Percentiles rank a stretch among this genome's conserved stretches.
Conservation (phyloP, 1,284 basidiomycete species). For the Chondrostereum purpureum region DNA sequence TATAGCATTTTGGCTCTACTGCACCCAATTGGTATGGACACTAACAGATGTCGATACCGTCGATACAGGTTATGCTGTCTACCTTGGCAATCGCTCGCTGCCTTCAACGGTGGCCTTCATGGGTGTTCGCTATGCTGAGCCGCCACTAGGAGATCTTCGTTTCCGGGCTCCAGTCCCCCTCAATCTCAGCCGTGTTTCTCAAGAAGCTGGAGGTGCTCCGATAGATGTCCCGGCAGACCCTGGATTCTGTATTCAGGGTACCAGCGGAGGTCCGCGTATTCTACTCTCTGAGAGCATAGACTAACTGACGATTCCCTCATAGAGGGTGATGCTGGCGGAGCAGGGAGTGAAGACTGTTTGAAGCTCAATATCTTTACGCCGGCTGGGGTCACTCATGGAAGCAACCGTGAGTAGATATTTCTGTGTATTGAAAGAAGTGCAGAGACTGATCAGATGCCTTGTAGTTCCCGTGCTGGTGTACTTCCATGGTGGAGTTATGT, state of each 20-base stretch:
- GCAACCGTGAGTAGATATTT: conserved; percentile 29
- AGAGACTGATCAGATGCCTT: conserved; percentile 9
- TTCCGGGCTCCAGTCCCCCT: conserved; percentile 43
- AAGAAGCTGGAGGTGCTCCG: conserved; percentile 27
- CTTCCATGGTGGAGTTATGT: conserved; percentile 56
- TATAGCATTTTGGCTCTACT: too few species aligned
- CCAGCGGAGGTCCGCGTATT: conserved; percentile 35
- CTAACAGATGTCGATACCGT: conserved; percentile 34
- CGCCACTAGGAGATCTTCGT: conserved; percentile 44
- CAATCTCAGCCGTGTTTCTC: conserved; percentile 32
- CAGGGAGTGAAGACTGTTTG: conserved; percentile 56
- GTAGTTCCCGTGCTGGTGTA: conserved; percentile 60
- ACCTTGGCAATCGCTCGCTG: conserved; percentile 45
- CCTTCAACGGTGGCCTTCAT: conserved; percentile 52
- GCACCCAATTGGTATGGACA: too few species aligned
- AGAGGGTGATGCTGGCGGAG: conserved; percentile 49
- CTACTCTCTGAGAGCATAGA: background rate
- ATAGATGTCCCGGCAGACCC: conserved; percentile 46
- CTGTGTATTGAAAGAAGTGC: conserved; percentile 10
- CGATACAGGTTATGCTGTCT: conserved; percentile 44
- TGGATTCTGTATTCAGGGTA: conserved; percentile 52
- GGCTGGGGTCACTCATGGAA: conserved; percentile 30
- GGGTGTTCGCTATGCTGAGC: conserved; percentile 48
- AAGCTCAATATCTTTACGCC: conserved; percentile 52
- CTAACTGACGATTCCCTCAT: background rate